Evolutionary conservation across 2,329 filamentous ascomycete genomes (phyloP).

Genomic region (Cordyceps militaris): DNA sequence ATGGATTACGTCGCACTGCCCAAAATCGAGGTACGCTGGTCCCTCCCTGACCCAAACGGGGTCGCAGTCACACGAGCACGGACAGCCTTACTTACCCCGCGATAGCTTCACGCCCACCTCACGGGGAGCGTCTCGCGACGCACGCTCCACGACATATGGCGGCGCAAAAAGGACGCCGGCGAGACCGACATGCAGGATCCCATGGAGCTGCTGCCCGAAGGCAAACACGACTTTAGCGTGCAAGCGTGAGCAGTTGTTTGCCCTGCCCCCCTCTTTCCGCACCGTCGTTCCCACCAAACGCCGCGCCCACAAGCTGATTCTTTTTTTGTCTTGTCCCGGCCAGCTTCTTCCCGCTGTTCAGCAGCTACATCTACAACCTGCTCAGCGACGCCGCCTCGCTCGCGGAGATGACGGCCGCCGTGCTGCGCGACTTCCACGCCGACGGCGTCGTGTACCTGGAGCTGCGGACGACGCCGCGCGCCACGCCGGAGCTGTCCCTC

Average conservation of each 20-base stretch:
- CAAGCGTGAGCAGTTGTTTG: constrained; percentile 60
- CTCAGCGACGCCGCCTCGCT: constrained; percentile 56
- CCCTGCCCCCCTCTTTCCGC: constrained; percentile 18
- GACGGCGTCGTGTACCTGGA: constrained; percentile 76
- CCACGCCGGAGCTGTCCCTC: constrained; percentile 51
- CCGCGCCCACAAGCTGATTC: background rate
- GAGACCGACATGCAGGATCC: constrained; percentile 59
- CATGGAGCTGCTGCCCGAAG: constrained; percentile 57
- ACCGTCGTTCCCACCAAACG: background rate
- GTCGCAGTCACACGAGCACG: background rate
- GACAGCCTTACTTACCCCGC: background rate
- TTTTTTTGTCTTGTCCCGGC: background rate
- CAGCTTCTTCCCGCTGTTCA: constrained; percentile 74
- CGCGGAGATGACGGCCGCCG: constrained; percentile 54
- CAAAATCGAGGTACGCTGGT: constrained; percentile 45
- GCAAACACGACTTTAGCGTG: constrained; percentile 65
- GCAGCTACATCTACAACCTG: constrained; percentile 71
- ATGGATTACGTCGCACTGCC: constrained; percentile 45
- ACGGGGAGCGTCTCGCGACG: constrained; percentile 69
- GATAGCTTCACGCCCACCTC: constrained; percentile 70
- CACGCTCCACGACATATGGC: constrained; percentile 70
- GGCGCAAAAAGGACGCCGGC: constrained; percentile 45
- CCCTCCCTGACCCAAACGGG: background rate
- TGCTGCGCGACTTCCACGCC: constrained; percentile 57
- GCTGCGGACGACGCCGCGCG: constrained; percentile 70